Evolutionary conservation across 2,329 filamentous ascomycete genomes (phyloP).

Genomic region (Aspergillus sp.): DNA sequence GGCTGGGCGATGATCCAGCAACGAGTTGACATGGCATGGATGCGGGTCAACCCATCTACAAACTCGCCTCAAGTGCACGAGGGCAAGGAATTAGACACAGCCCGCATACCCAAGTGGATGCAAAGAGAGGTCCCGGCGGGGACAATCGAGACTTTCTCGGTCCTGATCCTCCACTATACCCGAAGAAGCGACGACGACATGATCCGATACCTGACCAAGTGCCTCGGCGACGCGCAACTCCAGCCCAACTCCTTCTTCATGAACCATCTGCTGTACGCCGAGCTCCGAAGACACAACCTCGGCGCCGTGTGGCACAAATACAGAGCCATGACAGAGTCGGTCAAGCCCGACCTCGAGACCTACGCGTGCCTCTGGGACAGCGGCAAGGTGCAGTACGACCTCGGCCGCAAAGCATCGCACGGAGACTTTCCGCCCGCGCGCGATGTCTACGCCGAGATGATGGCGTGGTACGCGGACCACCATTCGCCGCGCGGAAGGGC

Average conservation of each 20-base stretch:
- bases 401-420: conserved; percentile 37
- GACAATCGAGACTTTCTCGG: conserved; percentile 66
- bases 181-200: conserved; percentile 49
- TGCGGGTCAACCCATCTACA: conserved; percentile 17
- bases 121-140: conserved; percentile 46
- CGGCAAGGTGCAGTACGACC: conserved; percentile 41
- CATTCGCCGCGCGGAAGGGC: conserved; percentile 22
- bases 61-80: conserved; percentile 19
- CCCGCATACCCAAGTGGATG: conserved; percentile 30
- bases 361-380: conserved; percentile 58
- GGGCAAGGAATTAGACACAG: conserved; percentile 14
- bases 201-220: conserved; percentile 53
- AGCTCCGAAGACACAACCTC: conserved; percentile 51
- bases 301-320: conserved; percentile 50
- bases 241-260: conserved; percentile 63
- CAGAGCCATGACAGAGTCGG: conserved; percentile 41
- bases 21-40: conserved; percentile 54
- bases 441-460: conserved; percentile 41
- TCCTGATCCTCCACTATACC: conserved; percentile 64
- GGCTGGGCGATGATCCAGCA: conserved; percentile 69
- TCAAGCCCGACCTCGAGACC: conserved; percentile 58
- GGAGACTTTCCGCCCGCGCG: conserved; percentile 37
- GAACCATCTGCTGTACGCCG: conserved; percentile 65
- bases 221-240: conserved; percentile 55
- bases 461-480: conserved; percentile 34